Percentiles rank a stretch among this genome's conserved stretches.
Evolutionary conservation across 805 yeast genomes (phyloP).

Genomic region (Hanseniaspora meyeri): DNA sequence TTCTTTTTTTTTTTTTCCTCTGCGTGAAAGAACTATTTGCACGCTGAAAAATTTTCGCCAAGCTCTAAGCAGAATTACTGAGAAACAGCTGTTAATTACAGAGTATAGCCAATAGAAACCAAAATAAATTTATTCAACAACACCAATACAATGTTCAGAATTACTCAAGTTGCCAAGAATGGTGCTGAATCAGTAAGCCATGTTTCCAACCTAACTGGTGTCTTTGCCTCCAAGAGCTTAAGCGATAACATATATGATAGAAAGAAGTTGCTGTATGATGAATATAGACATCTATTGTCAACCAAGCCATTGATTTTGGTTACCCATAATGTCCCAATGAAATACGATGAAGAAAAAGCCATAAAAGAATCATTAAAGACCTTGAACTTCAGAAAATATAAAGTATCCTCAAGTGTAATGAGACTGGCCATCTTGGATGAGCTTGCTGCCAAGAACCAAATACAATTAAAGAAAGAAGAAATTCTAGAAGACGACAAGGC

Average conservation of each 20-base stretch:
- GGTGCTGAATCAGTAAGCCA: neutral
- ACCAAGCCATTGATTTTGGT: constrained; percentile 58
- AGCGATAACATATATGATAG: constrained; percentile 27
- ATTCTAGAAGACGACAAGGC: constrained; percentile 45
- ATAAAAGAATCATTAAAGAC: constrained; percentile 50
- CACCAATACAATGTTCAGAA: neutral
- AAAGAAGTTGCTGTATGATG: constrained; percentile 76
- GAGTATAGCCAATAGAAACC: neutral
- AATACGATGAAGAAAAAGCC: constrained; percentile 52
- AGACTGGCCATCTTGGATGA: constrained; percentile 61
- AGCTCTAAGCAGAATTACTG: neutral
- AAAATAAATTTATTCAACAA: too few relatives aligned
- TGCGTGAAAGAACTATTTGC: neutral
- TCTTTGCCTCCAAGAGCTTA: neutral
- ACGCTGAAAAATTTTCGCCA: neutral
- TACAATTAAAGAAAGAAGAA: constrained; percentile 17
- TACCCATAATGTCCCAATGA: constrained; percentile 73
- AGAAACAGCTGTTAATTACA: too few relatives aligned
- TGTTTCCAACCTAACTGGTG: neutral
- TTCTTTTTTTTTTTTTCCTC: neutral
- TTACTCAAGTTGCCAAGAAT: neutral
- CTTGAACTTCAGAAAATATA: constrained; percentile 32
- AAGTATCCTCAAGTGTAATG: constrained; percentile 51
- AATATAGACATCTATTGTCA: constrained; percentile 60
- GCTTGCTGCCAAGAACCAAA: constrained; percentile 57